Conservation (phyloP, 495 filamentous ascomycete genomes). For the Cudoniella acicularis region DNA sequence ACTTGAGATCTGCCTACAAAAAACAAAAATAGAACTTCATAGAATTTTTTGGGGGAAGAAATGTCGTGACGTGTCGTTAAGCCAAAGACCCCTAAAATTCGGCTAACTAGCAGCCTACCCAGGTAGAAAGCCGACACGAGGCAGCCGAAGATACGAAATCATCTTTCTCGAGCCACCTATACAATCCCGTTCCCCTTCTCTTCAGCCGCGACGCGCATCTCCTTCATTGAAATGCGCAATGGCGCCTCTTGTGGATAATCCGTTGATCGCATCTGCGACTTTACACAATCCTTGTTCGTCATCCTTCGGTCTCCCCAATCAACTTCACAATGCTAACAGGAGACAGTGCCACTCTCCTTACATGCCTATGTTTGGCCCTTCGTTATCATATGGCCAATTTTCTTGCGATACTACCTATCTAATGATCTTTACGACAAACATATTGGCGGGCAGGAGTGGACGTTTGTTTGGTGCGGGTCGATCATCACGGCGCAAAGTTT, state of each 20-base stretch:
- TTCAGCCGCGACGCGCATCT: slow-evolving; percentile 19
- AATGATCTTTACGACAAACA: slow-evolving; percentile 81
- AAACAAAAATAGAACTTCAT: no score
- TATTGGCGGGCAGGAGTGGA: slow-evolving; percentile 90
- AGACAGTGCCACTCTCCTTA: slow-evolving; percentile 61
- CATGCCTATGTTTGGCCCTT: slow-evolving; percentile 95
- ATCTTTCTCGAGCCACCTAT: neutral
- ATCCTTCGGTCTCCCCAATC: neutral
- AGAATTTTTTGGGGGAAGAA: no score
- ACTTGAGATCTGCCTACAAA: no score
- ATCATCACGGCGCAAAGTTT: slow-evolving; percentile 87
- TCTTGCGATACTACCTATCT: slow-evolving; percentile 81
- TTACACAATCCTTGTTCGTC: slow-evolving; percentile 67
- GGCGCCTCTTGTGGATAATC: slow-evolving; percentile 79
- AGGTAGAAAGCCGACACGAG: neutral
- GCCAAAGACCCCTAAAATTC: neutral
- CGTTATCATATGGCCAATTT: slow-evolving; percentile 81
- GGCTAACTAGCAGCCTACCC: neutral
- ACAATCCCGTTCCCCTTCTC: neutral
- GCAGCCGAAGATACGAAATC: neutral
- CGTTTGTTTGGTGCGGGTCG: slow-evolving; percentile 84
- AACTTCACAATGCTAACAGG: slow-evolving; percentile 6
- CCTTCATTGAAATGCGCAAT: slow-evolving; percentile 20
- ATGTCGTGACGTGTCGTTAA: neutral
- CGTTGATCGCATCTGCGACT: slow-evolving; percentile 82